These are phyloP conservation scores for Dryas octopetala DNA, from an alignment of 306 rosid species.

Conservation along the genomic window DNA sequence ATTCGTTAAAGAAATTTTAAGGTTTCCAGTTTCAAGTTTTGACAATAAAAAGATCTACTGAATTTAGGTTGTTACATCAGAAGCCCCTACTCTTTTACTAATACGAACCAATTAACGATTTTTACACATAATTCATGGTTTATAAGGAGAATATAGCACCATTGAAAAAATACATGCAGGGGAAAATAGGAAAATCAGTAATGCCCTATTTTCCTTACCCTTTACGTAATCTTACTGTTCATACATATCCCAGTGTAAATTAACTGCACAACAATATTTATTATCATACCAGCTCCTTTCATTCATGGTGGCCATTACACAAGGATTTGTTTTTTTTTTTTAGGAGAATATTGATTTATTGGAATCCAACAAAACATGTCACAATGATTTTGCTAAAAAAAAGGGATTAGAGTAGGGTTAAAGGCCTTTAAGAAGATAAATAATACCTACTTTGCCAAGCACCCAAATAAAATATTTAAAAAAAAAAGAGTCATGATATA, in stretches of 20 bases:
- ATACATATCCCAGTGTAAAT: background rate
- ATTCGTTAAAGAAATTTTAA: background rate
- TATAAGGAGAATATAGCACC: too few relatives aligned
- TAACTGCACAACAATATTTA: background rate
- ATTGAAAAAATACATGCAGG: background rate
- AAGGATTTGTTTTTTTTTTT: too few relatives aligned
- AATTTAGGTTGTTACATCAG: background rate
- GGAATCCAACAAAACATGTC: background rate
- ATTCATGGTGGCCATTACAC: too few relatives aligned
- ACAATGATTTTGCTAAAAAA: background rate
- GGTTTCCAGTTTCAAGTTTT: background rate
- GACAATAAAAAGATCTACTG: background rate
- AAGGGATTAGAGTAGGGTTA: background rate
- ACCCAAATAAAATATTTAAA: background rate
- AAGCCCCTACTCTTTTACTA: background rate
- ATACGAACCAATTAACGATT: background rate
- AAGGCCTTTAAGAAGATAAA: background rate
- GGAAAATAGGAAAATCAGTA: background rate
- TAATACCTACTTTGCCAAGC: background rate
- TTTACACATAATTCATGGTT: background rate
- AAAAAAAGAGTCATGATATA: background rate
- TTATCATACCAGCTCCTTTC: too few relatives aligned
- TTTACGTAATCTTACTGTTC: too few relatives aligned
- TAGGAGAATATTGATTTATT: background rate
- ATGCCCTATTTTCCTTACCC: background rate